A percentile compares a stretch with the other conserved stretches of the same genome.
Conservation (phyloP, 2,329 filamentous ascomycete species). For the Xylaria sp. region DNA sequence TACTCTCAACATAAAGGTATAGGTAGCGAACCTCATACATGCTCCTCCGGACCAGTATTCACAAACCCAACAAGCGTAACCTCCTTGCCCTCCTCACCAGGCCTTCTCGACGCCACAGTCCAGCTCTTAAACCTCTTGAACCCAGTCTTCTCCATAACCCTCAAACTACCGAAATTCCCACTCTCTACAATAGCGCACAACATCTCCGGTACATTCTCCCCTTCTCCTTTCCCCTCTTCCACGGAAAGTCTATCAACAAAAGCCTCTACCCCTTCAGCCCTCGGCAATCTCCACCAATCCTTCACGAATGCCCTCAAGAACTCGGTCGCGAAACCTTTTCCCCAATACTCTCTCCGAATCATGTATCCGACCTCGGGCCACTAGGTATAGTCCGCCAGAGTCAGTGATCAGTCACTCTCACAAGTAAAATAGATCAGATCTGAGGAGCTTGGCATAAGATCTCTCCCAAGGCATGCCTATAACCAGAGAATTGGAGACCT, state of each 20-base stretch:
- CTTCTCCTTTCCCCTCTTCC: neutral
- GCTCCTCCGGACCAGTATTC: neutral
- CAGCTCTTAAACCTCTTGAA: conserved; percentile 19
- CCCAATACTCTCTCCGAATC: conserved; percentile 16
- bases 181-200: conserved; percentile 10
- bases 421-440: too few relatives aligned
- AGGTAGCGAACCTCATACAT: neutral
- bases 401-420: too few relatives aligned
- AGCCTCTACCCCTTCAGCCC: neutral
- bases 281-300: conserved; percentile 7
- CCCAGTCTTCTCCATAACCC: conserved; percentile 20
- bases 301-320: conserved; percentile 7
- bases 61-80: conserved; percentile 21
- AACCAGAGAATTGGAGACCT: too few relatives aligned
- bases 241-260: conserved; percentile 5
- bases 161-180: conserved; percentile 1
- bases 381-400: too few relatives aligned
- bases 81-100: neutral
- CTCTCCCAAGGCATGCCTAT: too few relatives aligned
- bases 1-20: too few relatives aligned
- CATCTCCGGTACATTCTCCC: conserved; percentile 4
- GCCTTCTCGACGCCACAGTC: neutral
- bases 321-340: conserved; percentile 13
- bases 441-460: too few relatives aligned
- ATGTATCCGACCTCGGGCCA: conserved; percentile 25